These are phyloP conservation scores for Boletus pseudo-olivaceus DNA, from an alignment of 768 basidiomycete species.

Conservation along the genomic window DNA sequence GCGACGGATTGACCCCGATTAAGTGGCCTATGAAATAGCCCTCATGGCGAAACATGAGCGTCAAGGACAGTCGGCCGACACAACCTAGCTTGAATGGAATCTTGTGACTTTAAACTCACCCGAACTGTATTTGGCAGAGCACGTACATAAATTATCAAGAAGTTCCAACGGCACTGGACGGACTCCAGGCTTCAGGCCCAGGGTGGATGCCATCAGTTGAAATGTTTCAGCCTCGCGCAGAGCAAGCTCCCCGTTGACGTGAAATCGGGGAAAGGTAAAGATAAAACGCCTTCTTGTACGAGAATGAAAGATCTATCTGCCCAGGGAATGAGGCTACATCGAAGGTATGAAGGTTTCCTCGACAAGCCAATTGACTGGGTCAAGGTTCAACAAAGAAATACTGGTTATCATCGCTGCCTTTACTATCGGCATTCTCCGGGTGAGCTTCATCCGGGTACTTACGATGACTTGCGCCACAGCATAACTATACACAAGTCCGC, in stretches of 20 bases:
- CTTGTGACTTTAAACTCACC: no score
- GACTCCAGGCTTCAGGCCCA: no score
- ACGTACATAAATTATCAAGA: constrained; percentile 13
- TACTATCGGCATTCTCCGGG: constrained; percentile 2
- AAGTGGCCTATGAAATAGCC: not conserved
- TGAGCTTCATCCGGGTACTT: no score
- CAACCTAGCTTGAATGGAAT: no score
- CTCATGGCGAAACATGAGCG: not conserved
- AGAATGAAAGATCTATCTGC: constrained; percentile 20
- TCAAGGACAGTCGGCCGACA: not conserved
- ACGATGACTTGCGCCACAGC: no score
- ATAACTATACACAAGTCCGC: not conserved
- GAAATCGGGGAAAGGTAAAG: not conserved
- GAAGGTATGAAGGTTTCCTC: constrained; percentile 12
- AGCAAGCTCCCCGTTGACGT: not conserved
- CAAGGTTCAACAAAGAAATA: not conserved
- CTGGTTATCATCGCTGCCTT: not conserved
- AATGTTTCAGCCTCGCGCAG: constrained; percentile 10
- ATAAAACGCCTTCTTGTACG: not conserved
- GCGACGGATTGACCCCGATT: not conserved
- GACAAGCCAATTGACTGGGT: constrained; percentile 32
- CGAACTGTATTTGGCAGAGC: not conserved
- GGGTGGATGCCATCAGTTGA: not conserved
- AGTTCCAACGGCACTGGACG: no score
- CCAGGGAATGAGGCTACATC: constrained; percentile 35